Conservation (phyloP, 2,329 filamentous ascomycete genomes). For the Fusarium sp. region DNA sequence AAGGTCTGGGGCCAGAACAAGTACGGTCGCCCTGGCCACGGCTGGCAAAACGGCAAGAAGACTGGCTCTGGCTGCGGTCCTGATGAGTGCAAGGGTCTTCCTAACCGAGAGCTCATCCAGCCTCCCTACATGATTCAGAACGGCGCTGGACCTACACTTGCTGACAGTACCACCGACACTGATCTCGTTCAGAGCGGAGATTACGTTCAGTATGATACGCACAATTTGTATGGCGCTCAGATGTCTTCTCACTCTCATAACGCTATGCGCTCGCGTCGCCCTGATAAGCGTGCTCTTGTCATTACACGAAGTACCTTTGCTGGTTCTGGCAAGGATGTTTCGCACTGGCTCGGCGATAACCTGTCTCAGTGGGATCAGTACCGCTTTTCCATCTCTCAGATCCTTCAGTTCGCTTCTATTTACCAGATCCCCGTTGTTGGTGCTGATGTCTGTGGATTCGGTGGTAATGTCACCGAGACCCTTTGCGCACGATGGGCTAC, state of each 20-base stretch:
- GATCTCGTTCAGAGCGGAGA: constrained; percentile 35
- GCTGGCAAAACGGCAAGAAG: constrained; percentile 33
- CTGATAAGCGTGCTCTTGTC: constrained; percentile 71
- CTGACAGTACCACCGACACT: constrained; percentile 37
- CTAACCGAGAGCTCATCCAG: constrained; percentile 34
- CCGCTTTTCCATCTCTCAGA: constrained; percentile 64
- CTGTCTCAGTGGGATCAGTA: constrained; percentile 65
- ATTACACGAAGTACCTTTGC: constrained; percentile 82
- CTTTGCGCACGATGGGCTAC: constrained; percentile 64
- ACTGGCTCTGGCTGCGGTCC: constrained; percentile 36
- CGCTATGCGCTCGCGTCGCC: constrained; percentile 73
- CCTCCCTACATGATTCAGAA: constrained; percentile 42
- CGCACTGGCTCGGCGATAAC: constrained; percentile 65
- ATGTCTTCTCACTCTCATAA: constrained; percentile 73
- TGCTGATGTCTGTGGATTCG: constrained; percentile 82
- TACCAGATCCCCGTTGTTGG: constrained; percentile 76
- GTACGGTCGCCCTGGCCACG: not conserved
- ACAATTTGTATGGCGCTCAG: constrained; percentile 81
- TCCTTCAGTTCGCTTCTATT: constrained; percentile 69
- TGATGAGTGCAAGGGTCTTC: constrained; percentile 38
- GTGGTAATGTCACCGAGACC: constrained; percentile 56
- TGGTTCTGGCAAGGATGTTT: constrained; percentile 72
- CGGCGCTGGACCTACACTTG: constrained; percentile 35
- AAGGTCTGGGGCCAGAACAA: constrained; percentile 25
- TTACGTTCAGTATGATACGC: constrained; percentile 63